A percentile compares a stretch with the other conserved stretches of the same genome.
Evolutionary conservation across 805 yeast genomes (phyloP).

Genomic region (Wickerhamomyces subpelliculosus): DNA sequence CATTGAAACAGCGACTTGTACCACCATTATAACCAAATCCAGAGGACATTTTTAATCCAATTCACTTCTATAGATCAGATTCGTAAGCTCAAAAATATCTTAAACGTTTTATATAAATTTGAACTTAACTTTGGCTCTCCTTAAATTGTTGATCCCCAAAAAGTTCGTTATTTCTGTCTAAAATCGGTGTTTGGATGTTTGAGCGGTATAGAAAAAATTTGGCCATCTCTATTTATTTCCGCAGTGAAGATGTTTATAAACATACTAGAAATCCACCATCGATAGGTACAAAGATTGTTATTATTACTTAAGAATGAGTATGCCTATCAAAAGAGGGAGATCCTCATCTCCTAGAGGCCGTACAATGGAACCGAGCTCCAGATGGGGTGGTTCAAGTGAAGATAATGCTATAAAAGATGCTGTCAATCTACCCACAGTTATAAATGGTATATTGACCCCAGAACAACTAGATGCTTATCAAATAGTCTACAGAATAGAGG

Average conservation of each 20-base stretch:
- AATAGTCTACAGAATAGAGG: constrained; percentile 68
- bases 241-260: neutral
- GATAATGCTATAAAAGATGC: constrained; percentile 8
- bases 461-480: constrained; percentile 81
- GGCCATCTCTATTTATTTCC: too few relatives aligned
- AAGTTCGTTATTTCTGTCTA: neutral
- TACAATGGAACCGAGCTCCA: neutral
- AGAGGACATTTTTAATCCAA: constrained; percentile 28
- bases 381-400: constrained; percentile 12
- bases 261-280: neutral
- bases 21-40: constrained; percentile 37
- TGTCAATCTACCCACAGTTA: constrained; percentile 30
- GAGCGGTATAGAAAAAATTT: neutral
- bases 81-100: too few relatives aligned
- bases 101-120: too few relatives aligned
- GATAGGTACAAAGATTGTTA: neutral
- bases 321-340: neutral
- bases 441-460: constrained; percentile 46
- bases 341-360: neutral
- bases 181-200: neutral
- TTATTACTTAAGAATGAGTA: neutral
- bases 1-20: constrained; percentile 37
- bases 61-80: too few relatives aligned
- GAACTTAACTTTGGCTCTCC: neutral
- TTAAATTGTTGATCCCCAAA: neutral